Evolutionary conservation across 352 stramenopile genomes (phyloP).

Genomic region (Aphanomyces euteiches): DNA sequence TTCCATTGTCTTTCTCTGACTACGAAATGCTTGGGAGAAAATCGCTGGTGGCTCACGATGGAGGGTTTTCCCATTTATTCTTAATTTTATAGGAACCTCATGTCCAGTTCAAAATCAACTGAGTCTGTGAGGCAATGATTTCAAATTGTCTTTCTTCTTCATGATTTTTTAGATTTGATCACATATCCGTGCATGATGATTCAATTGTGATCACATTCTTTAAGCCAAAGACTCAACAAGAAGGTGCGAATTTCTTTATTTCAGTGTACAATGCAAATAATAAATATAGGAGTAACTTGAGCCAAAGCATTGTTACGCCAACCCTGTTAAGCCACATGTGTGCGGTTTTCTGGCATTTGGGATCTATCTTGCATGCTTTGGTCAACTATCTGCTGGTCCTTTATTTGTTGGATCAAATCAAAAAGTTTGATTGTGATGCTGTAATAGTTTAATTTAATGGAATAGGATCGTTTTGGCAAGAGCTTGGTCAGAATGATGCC

Average conservation of each 20-base stretch:
- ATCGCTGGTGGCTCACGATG: too few species aligned
- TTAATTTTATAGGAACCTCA: conserved; percentile 20
- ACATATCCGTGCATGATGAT: conserved; percentile 37
- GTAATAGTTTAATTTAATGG: too few species aligned
- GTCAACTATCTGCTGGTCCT: background rate
- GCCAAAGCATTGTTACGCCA: conserved; percentile 39
- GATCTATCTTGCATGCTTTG: conserved; percentile 28
- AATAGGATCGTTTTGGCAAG: background rate
- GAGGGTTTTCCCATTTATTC: too few species aligned
- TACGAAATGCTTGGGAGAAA: too few species aligned
- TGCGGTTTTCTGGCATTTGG: conserved; percentile 38
- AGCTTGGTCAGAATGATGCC: too few species aligned
- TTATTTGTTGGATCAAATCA: conserved; percentile 21
- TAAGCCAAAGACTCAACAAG: conserved; percentile 41
- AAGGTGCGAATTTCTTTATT: too few species aligned
- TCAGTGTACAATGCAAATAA: too few species aligned
- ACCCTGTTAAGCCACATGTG: conserved; percentile 34
- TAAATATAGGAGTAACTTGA: too few species aligned
- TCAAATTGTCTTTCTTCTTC: too few species aligned
- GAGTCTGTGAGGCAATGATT: too few species aligned
- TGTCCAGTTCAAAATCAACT: conserved; percentile 14
- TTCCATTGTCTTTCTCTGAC: too few species aligned
- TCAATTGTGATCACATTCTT: conserved; percentile 39
- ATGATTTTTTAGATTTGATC: conserved; percentile 13
- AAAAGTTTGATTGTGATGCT: background rate